These are phyloP conservation scores for Fusarium veterinarium DNA, from an alignment of 2,329 filamentous ascomycete genomes.

Conservation along the genomic window DNA sequence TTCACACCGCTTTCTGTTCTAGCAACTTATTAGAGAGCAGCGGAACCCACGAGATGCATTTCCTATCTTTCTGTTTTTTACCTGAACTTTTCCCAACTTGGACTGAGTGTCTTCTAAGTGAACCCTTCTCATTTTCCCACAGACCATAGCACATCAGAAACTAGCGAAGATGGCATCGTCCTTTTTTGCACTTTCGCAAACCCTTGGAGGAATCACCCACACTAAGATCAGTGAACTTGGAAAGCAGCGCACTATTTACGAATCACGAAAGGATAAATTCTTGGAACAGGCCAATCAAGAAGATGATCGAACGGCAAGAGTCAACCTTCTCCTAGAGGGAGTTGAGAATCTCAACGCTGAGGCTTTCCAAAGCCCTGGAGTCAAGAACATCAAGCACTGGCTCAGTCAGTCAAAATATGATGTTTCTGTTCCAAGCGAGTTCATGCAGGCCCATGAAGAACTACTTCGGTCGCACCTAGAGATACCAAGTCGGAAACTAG, in stretches of 20 bases:
- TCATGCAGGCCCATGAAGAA: not conserved
- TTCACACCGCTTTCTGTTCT: not conserved
- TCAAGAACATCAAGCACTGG: constrained; percentile 8
- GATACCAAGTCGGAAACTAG: not conserved
- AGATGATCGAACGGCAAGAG: not conserved
- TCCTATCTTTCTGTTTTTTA: not conserved
- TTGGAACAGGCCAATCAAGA: not conserved
- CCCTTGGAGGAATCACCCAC: not conserved
- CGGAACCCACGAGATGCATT: not conserved
- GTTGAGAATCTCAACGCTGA: not conserved
- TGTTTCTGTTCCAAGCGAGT: not conserved
- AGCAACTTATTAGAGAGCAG: not conserved
- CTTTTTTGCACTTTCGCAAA: not conserved
- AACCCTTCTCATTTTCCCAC: fast-evolving
- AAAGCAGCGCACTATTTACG: not conserved
- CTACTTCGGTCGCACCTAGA: not conserved
- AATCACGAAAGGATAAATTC: not conserved
- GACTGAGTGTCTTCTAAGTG: fast-evolving
- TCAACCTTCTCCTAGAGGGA: not conserved
- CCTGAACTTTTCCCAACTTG: fast-evolving
- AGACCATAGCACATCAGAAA: fast-evolving
- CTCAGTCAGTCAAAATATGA: not conserved
- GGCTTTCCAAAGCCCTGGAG: not conserved
- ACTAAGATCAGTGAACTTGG: not conserved
- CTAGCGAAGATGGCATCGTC: not conserved